Base-by-base conservation (phyloP, 2,329 filamentous ascomycete genomes). In the Apiospora saccharicola region DNA sequence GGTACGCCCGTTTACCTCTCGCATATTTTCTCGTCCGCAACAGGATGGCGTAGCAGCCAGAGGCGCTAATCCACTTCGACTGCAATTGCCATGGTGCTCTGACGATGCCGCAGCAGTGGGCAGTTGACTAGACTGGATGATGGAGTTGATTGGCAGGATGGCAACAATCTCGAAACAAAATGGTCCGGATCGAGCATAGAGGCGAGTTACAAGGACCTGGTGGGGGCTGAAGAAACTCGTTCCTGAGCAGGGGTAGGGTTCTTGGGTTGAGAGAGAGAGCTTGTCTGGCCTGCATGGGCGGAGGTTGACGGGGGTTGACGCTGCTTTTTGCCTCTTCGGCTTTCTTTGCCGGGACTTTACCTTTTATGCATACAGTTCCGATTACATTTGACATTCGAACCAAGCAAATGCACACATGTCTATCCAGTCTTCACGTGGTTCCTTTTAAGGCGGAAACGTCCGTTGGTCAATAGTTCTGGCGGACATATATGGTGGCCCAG, bases 131-230 rank as follows among this genome's bases (percentile, higher is more conserved):
- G 57, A 24, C 30, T 41, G 57, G 57, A 41, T 41, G 57, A 64
- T 64, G 57, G 57, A 37, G 57, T 64, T 41, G 34, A 64, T 64
- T 64, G 57, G 57, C 34, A 41, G 57, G 30, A 64, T 64, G 57
- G 57, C 53, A n/a, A 71, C 53, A 37, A 49, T 73, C 72, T 73
- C 72, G 72, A 73, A 73, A 73, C 72, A 51, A 73, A 69, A 68
- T 71, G 69, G 64, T 64, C 72, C 71, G 64, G 70, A 73, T 73
- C 67, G 26, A 57, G 72, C 43, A 70, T 71, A 73, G 72, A 44
- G 57, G 68, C 37, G 37, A 49, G 72, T 73, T 71, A 73, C 72
- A 64, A 64, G 30, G 34, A 37, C 19, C 19, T n/a, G 57, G 71
- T 68, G 68, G 70, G 71, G 71, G 51, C 26, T 61, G 44, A 49